These are phyloP conservation scores for Fusarium miscanthi DNA, from an alignment of 2,329 filamentous ascomycete species.

Conservation along the genomic window DNA sequence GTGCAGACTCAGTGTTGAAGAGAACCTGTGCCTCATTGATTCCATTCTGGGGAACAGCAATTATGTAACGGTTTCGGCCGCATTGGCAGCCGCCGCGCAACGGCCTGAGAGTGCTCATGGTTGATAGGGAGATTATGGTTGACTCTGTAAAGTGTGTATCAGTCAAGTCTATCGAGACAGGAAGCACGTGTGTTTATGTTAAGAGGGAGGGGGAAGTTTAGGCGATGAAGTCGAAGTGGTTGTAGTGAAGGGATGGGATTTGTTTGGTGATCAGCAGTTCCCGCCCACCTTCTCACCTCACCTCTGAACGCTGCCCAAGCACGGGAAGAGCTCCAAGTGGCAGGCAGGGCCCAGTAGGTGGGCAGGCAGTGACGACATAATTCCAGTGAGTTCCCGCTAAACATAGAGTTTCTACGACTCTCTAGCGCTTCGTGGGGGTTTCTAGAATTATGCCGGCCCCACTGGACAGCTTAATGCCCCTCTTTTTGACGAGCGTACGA, in stretches of 20 bases:
- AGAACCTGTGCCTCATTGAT: constrained; percentile 72
- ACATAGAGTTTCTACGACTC: constrained; percentile 33
- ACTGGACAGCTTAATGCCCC: constrained; percentile 3
- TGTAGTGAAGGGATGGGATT: constrained; percentile 17
- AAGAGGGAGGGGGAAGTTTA: constrained; percentile 1
- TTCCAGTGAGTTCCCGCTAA: constrained; percentile 31
- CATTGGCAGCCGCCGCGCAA: constrained; percentile 85
- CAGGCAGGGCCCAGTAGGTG: constrained; percentile 21
- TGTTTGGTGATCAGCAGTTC: constrained; percentile 31
- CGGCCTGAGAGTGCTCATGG: constrained; percentile 62
- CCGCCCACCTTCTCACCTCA: constrained; percentile 15
- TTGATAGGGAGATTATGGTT: constrained; percentile 22
- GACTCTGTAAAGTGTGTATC: background rate
- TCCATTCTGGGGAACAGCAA: constrained; percentile 72
- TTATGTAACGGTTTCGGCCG: constrained; percentile 84
- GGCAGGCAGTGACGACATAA: constrained; percentile 40
- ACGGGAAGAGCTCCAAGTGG: background rate
- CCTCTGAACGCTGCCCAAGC: constrained; percentile 6
- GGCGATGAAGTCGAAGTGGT: constrained; percentile 14
- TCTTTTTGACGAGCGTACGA: background rate
- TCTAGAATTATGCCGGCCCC: constrained; percentile 39
- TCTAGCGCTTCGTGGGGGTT: constrained; percentile 41
- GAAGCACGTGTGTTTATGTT: background rate
- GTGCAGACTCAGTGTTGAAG: constrained; percentile 76
- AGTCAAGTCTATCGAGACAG: background rate